Base-by-base conservation (phyloP, 2,329 filamentous ascomycete species). In the Sphaceloma murrayae region DNA sequence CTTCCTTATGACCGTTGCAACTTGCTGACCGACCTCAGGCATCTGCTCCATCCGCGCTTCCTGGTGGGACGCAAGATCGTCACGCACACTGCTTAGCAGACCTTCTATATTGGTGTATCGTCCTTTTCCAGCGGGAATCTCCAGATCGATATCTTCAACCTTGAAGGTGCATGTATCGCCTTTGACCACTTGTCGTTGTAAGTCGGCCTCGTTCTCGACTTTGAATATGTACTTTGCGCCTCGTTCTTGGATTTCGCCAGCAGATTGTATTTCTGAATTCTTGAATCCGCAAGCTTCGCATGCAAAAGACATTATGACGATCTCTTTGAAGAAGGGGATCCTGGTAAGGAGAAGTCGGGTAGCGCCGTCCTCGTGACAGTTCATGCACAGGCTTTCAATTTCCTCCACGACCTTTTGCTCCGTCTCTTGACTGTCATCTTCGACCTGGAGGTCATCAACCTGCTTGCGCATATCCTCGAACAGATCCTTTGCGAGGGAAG, bases 271-370 rank as follows among this genome's bases (percentile, higher is more conserved):
- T 56, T 95, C 89, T 63, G 88, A 88, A 69, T 96, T 94, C 53
- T 82, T 78, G 66, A 89, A 82, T 59, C 79, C 71, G 68, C 91
- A 98, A 65, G 95, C 78, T 4, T 85, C 79, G 70, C 91, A 98
- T 53, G 77, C 76, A 65, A 98, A 98, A 50, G 89, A 96, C 80
- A 95, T 94, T 63, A 98, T 77, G 57, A 98, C 86, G 51, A 98
- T 80, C 64, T 98, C 89, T 67, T 87, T 86, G 72, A 98, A 98
- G 73, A 86, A 96, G 11, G 91, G 91, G 46, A 98, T 95, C 52
- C 79, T 78, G 11, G 93, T 94, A 45, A 98, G 78, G 32, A 98
- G 78, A 16, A 98, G 75, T 48, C 82, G 77, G 10, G 91, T 98
- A 1, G 70, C 76, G 56, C 91, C 91, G 52, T 73, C 56, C 40